phyloP scores from a whole-genome alignment of 2,329 filamentous ascomycete genomes.

The Macrophomina tecta region DNA sequence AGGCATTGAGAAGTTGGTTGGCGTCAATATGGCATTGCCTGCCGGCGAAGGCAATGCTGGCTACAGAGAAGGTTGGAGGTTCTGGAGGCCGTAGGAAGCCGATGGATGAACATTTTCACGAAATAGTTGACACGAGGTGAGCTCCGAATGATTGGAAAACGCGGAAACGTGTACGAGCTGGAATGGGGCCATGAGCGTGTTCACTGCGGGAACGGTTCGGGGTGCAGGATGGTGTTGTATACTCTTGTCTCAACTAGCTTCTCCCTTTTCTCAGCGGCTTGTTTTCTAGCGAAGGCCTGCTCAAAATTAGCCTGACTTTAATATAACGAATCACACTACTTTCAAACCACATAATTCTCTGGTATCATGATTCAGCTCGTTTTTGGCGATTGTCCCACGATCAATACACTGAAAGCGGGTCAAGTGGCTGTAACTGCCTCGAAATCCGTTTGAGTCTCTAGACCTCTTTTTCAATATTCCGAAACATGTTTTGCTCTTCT shows the following conservation, averaged over 20 bases:
- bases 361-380: neutral
- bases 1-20: slow-evolving; percentile 86
- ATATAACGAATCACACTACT: slow-evolving; percentile 8
- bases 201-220: neutral
- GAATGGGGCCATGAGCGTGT: neutral
- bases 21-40: slow-evolving; percentile 57
- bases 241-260: neutral
- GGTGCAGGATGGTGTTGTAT: neutral
- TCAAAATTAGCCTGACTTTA: slow-evolving; percentile 8
- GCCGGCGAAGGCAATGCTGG: slow-evolving; percentile 32
- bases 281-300: neutral
- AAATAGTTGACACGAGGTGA: neutral
- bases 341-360: neutral
- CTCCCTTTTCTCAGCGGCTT: neutral
- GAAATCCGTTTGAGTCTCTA: no score
- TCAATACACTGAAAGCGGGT: no score
- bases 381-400: neutral
- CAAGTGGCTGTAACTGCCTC: no score
- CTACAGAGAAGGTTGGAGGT: slow-evolving; percentile 48
- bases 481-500: no score
- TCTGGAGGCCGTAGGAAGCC: slow-evolving; percentile 44
- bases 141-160: slow-evolving; percentile 4
- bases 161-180: neutral
- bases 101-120: neutral
- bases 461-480: no score